phyloP scores from a whole-genome alignment of 2,329 filamentous ascomycete genomes.

The Chalara sp. region DNA sequence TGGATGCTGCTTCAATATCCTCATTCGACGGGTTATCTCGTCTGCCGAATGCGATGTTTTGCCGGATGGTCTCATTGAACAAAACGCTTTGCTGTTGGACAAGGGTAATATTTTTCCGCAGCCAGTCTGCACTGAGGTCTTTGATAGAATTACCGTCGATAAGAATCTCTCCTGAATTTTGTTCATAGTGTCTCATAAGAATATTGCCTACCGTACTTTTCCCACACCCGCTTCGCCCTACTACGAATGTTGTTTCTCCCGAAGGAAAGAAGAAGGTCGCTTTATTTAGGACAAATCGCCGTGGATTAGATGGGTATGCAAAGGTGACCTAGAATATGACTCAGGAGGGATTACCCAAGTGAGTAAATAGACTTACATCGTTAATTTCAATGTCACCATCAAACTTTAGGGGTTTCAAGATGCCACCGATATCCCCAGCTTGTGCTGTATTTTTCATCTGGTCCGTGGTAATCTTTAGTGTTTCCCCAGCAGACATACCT shows the following conservation, averaged over 20 bases:
- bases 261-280: conserved; percentile 64
- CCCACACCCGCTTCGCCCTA: conserved; percentile 83
- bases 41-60: conserved; percentile 72
- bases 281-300: conserved; percentile 50
- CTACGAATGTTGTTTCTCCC: conserved; percentile 69
- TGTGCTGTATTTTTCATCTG: conserved; percentile 23
- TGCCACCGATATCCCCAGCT: conserved; percentile 26
- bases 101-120: conserved; percentile 70
- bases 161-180: conserved; percentile 55
- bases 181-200: conserved; percentile 69
- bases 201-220: conserved; percentile 86
- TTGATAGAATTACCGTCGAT: conserved; percentile 60
- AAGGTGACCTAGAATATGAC: conserved; percentile 59
- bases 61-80: conserved; percentile 73
- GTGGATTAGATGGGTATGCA: conserved; percentile 66
- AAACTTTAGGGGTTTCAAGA: conserved; percentile 37
- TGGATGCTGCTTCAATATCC: conserved; percentile 55
- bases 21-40: conserved; percentile 41
- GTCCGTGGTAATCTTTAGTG: conserved; percentile 44
- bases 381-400: conserved; percentile 63
- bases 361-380: conserved; percentile 44
- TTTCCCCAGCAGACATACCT: conserved; percentile 66
- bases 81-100: conserved; percentile 77
- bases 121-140: conserved; percentile 61
- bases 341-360: not conserved